phyloP scores from a whole-genome alignment of 2,329 filamentous ascomycete species.

The Amauroascus niger region DNA sequence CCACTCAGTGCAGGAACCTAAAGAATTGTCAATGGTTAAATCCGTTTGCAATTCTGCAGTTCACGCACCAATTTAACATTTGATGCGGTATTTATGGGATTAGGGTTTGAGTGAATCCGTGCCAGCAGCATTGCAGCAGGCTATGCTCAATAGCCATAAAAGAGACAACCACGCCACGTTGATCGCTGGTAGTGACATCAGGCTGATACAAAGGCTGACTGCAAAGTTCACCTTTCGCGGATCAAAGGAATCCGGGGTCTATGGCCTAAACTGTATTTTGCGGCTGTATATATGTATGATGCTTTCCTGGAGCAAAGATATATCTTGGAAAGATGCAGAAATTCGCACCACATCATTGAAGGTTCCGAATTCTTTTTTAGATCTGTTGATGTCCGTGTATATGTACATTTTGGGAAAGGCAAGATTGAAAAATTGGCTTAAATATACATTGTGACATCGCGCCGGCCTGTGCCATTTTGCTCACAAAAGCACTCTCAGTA shows the following conservation, averaged over 20 bases:
- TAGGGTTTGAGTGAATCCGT: not conserved
- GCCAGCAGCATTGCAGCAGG: not conserved
- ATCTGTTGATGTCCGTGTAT: too few relatives aligned
- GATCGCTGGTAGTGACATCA: not conserved
- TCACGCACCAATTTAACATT: not conserved
- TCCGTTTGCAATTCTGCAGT: slow-evolving; percentile 2
- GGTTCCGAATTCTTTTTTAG: too few relatives aligned
- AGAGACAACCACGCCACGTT: not conserved
- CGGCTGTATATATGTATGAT: not conserved
- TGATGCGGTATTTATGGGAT: not conserved
- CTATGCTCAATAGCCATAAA: not conserved
- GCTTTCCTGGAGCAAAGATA: too few relatives aligned
- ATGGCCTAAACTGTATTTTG: not conserved
- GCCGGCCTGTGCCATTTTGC: not conserved
- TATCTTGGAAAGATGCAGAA: too few relatives aligned
- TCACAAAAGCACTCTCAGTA: not conserved
- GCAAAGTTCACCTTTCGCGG: not conserved
- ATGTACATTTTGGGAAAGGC: not conserved
- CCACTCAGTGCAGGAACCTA: not conserved
- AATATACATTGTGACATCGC: not conserved
- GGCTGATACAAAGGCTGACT: not conserved
- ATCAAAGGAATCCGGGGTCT: not conserved
- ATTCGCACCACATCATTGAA: too few relatives aligned
- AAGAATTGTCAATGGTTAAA: not conserved
- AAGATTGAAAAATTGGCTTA: not conserved